A percentile compares a stretch with the other conserved stretches of the same genome.
Conservation (phyloP, 2,329 filamentous ascomycete species). For the Microcyclospora pomicola region DNA sequence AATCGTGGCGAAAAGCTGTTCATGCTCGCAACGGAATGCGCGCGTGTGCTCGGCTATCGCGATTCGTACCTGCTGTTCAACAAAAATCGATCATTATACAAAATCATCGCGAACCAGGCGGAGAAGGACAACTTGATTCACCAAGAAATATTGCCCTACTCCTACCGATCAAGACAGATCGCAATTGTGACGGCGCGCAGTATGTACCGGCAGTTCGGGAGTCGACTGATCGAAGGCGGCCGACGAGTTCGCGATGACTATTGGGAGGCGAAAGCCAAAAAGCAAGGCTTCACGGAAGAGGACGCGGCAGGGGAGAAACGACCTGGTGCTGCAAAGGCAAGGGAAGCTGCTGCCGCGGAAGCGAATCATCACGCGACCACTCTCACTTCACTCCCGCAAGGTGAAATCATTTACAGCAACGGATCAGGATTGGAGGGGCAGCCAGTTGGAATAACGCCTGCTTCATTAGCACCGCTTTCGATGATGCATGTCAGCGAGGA, state of each 20-base stretch:
- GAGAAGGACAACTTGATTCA: conserved; percentile 95
- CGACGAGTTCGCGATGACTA: conserved; percentile 92
- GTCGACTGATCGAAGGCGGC: conserved; percentile 79
- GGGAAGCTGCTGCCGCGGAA: conserved; percentile 62
- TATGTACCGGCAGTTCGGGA: conserved; percentile 98
- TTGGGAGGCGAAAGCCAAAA: conserved; percentile 93
- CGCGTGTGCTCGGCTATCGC: conserved; percentile 80
- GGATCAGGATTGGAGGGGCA: conserved; percentile 24
- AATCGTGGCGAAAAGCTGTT: conserved; percentile 87
- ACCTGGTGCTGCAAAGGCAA: conserved; percentile 76
- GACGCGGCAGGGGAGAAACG: conserved; percentile 93
- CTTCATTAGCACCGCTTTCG: conserved; percentile 58
- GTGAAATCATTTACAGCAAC: conserved; percentile 80
- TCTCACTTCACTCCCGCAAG: conserved; percentile 50
- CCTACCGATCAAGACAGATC: conserved; percentile 95
- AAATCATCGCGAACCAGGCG: conserved; percentile 90
- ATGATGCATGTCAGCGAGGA: conserved; percentile 75
- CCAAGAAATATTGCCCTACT: conserved; percentile 92
- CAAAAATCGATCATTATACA: conserved; percentile 91
- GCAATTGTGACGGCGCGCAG: conserved; percentile 94
- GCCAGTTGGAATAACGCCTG: conserved; percentile 45
- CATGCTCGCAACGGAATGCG: conserved; percentile 97
- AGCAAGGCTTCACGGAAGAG: conserved; percentile 96
- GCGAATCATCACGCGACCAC: conserved; percentile 45
- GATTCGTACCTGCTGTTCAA: conserved; percentile 98